Evolutionary conservation across 1,139 yeast species (phyloP).

Genomic region (Lodderomyces metapsilosis): DNA sequence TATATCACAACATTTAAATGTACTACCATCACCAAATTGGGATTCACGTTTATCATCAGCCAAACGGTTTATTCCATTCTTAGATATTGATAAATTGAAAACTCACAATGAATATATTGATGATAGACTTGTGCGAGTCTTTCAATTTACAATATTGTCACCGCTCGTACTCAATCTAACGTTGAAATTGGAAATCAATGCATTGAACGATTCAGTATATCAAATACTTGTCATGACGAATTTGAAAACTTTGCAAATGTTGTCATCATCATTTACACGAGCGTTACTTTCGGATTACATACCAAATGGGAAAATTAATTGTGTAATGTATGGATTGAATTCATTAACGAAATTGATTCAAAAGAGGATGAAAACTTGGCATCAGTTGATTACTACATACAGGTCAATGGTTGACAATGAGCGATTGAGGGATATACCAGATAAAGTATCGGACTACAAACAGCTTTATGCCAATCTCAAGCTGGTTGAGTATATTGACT

Average conservation of each 20-base stretch:
- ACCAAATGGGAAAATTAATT: constrained; percentile 26
- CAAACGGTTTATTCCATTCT: constrained; percentile 26
- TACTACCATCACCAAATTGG: constrained; percentile 41
- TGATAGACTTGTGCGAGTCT: constrained; percentile 17
- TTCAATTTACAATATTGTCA: constrained; percentile 22
- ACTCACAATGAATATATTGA: constrained; percentile 16
- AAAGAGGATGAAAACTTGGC: constrained; percentile 20
- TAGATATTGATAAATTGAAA: constrained; percentile 22
- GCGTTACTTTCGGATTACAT: constrained; percentile 23
- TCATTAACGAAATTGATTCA: constrained; percentile 28
- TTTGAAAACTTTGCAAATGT: constrained; percentile 13
- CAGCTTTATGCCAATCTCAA: constrained; percentile 21
- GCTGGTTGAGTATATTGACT: constrained; percentile 20
- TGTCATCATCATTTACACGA: constrained; percentile 24
- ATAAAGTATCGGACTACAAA: constrained; percentile 18
- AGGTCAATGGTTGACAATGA: constrained; percentile 12
- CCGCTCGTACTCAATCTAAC: constrained; percentile 25
- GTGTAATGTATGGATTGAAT: constrained; percentile 31
- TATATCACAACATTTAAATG: constrained; percentile 27
- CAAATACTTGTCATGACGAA: constrained; percentile 13
- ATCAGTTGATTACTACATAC: constrained; percentile 21
- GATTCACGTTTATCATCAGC: constrained; percentile 25
- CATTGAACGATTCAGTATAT: constrained; percentile 19
- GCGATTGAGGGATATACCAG: constrained; percentile 2
- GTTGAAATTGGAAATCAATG: constrained; percentile 19